phyloP scores from a whole-genome alignment of 306 rosid genomes.

The Mucuna pruriens region DNA sequence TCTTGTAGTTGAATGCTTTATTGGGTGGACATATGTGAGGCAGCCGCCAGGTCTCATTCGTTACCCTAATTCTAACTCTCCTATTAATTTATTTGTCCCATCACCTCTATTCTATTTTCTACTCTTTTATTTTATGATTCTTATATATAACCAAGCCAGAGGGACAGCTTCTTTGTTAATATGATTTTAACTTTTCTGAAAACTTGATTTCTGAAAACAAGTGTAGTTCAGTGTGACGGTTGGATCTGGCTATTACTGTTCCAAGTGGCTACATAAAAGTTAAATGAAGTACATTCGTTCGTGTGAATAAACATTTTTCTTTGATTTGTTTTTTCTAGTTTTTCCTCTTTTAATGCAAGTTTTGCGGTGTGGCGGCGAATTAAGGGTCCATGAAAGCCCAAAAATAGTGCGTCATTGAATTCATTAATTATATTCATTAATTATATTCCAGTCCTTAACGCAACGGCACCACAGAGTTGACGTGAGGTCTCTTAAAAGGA shows the following conservation, averaged over 20 bases:
- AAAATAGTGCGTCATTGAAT: not conserved
- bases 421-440: no score
- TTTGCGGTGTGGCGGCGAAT: slow-evolving; percentile 26
- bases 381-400: not conserved
- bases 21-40: no score
- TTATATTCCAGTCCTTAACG: slow-evolving; percentile 12
- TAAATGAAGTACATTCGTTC: no score
- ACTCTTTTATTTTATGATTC: not conserved
- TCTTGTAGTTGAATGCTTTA: no score
- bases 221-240: not conserved
- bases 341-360: not conserved
- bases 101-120: no score
- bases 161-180: slow-evolving; percentile 10
- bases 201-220: no score
- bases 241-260: not conserved
- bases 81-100: not conserved
- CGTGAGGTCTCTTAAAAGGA: not conserved
- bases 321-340: not conserved
- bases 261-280: not conserved
- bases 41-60: no score
- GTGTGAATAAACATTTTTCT: not conserved
- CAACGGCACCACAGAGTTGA: slow-evolving; percentile 33
- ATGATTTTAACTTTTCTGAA: no score
- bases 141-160: not conserved
- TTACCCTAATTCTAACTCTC: not conserved